A percentile compares a stretch with the other conserved stretches of the same genome.
phyloP scores from a whole-genome alignment of 176 grass and related monocot genomes.

The Eremochloa ophiuroides region DNA sequence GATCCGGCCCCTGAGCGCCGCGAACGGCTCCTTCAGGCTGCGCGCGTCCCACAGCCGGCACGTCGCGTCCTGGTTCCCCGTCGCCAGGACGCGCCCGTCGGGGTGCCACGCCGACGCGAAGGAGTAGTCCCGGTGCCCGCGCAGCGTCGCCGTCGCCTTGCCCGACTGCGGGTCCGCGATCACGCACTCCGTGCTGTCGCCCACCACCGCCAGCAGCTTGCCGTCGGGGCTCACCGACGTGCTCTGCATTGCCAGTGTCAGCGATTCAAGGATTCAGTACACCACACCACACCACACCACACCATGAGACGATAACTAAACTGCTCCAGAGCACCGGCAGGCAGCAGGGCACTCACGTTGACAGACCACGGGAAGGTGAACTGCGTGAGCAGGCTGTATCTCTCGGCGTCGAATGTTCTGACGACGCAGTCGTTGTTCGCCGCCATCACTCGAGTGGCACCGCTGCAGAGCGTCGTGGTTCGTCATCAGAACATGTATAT shows the following conservation, averaged over 20 bases:
- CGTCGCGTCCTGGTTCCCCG: slow-evolving; percentile 79
- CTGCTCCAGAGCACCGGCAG: not conserved
- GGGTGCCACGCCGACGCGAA: slow-evolving; percentile 85
- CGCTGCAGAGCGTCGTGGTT: slow-evolving; percentile 24
- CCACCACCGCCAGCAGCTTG: slow-evolving; percentile 68
- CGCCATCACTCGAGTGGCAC: slow-evolving; percentile 36
- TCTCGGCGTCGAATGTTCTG: slow-evolving; percentile 55
- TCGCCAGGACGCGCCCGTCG: slow-evolving; percentile 37
- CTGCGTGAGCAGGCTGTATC: slow-evolving; percentile 29
- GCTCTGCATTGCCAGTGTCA: slow-evolving; percentile 26
- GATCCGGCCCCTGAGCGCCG: slow-evolving; percentile 55
- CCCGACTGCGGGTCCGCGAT: slow-evolving; percentile 62
- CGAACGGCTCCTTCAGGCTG: slow-evolving; percentile 36
- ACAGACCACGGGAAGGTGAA: slow-evolving; percentile 68
- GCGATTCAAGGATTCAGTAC: not conserved
- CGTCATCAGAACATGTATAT: not conserved
- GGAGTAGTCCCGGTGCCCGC: slow-evolving; percentile 74
- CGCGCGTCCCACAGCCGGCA: slow-evolving; percentile 73
- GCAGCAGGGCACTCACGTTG: slow-evolving; percentile 54
- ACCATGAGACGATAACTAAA: too few relatives aligned
- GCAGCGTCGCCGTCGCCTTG: slow-evolving; percentile 43
- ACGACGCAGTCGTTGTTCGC: slow-evolving; percentile 70
- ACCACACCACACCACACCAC: too few relatives aligned
- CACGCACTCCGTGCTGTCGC: slow-evolving; percentile 65
- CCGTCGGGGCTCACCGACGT: slow-evolving; percentile 61